phyloP scores from a whole-genome alignment of 805 yeast species.

The Starmera quercuum region DNA sequence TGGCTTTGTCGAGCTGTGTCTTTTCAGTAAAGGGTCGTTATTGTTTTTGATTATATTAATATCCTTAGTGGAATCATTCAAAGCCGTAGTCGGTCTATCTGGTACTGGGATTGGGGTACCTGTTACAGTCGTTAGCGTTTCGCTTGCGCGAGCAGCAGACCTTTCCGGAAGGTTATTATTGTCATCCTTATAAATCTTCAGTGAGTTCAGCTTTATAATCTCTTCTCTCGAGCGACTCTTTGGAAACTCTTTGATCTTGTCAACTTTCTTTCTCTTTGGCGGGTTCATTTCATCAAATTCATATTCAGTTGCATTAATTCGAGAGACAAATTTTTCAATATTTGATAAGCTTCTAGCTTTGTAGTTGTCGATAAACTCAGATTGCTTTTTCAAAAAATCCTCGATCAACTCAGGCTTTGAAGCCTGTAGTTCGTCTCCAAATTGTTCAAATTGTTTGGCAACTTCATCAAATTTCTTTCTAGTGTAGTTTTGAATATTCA shows the following conservation, averaged over 20 bases:
- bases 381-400: slow-evolving; percentile 6
- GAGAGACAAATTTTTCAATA: slow-evolving; percentile 3
- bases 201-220: slow-evolving; percentile 2
- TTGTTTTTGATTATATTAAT: too few relatives aligned
- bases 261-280: slow-evolving; percentile 15
- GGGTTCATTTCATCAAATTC: slow-evolving; percentile 6
- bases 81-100: too few relatives aligned
- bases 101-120: too few relatives aligned
- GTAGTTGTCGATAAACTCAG: slow-evolving; percentile 3
- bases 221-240: slow-evolving; percentile 8
- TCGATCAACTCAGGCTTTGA: slow-evolving; percentile 13
- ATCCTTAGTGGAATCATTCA: too few relatives aligned
- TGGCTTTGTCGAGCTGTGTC: too few relatives aligned
- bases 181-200: too few relatives aligned
- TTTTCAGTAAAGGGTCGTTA: too few relatives aligned
- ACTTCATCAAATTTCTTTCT: slow-evolving; percentile 2
- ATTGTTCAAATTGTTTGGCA: slow-evolving; percentile 4
- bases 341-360: slow-evolving; percentile 1
- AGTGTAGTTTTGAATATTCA: slow-evolving; percentile 6
- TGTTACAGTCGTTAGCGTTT: too few relatives aligned
- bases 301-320: slow-evolving; percentile 2
- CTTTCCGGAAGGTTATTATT: too few relatives aligned
- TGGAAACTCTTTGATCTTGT: slow-evolving; percentile 5
- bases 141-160: too few relatives aligned
- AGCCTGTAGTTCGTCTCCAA: slow-evolving; percentile 6